Evolutionary conservation across 352 stramenopile genomes (phyloP).

Genomic region (Phytophthora cajani): DNA sequence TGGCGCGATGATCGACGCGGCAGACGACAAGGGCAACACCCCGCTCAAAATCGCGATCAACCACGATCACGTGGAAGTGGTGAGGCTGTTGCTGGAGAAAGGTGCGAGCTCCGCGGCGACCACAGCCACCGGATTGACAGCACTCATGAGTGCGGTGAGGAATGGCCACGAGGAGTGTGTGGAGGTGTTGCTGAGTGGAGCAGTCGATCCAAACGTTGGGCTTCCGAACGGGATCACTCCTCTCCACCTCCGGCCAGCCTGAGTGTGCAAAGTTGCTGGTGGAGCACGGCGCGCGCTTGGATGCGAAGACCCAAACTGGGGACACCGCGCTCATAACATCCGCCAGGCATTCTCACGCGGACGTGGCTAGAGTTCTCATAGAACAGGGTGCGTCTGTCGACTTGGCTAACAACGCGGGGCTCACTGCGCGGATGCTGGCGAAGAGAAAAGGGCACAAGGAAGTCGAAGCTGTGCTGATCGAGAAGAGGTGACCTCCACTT

Average conservation of each 20-base stretch:
- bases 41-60: slow-evolving; percentile 7
- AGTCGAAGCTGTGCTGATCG: neutral
- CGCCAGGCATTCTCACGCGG: neutral
- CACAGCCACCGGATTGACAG: neutral
- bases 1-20: neutral
- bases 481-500: neutral
- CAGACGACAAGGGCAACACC: slow-evolving; percentile 4
- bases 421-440: neutral
- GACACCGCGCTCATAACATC: neutral
- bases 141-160: slow-evolving; percentile 5
- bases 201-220: neutral
- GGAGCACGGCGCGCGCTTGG: neutral
- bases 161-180: slow-evolving; percentile 7
- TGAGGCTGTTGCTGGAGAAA: neutral
- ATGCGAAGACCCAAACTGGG: neutral
- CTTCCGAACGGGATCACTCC: neutral
- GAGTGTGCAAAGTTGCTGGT: neutral
- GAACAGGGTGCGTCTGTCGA: neutral
- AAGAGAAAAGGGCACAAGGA: neutral
- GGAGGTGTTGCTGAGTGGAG: slow-evolving; percentile 4
- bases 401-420: neutral
- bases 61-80: slow-evolving; percentile 4
- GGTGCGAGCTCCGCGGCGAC: neutral
- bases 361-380: neutral
- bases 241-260: neutral